Percentiles rank a stretch among this genome's conserved stretches.
Evolutionary conservation across 305 asterid genomes (phyloP).

Genomic region (Caryopteris hybrid): DNA sequence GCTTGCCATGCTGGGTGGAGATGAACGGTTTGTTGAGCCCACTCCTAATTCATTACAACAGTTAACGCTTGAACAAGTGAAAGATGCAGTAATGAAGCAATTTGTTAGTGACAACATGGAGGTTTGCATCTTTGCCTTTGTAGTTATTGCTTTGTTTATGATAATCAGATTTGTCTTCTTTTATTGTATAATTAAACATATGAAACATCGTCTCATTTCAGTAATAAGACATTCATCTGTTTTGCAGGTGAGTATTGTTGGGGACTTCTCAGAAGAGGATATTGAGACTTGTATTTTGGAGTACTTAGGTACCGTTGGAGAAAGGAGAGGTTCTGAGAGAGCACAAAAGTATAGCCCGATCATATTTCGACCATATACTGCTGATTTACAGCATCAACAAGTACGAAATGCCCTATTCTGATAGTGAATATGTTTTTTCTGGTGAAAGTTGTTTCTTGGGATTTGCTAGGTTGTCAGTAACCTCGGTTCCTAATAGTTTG

Average conservation of each 20-base stretch:
- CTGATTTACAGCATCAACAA: slow-evolving; percentile 85
- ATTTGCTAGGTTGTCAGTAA: slow-evolving; percentile 7
- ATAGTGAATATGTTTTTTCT: slow-evolving; percentile 1
- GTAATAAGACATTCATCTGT: slow-evolving; percentile 7
- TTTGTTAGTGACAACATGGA: slow-evolving; percentile 95
- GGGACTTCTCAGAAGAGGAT: slow-evolving; percentile 96
- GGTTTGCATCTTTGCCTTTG: slow-evolving; percentile 42
- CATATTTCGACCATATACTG: slow-evolving; percentile 53
- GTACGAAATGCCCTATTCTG: slow-evolving; percentile 36
- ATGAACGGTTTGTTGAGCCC: slow-evolving; percentile 97
- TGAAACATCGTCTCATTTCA: slow-evolving; percentile 4
- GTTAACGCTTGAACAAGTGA: slow-evolving; percentile 69
- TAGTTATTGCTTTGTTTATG: background rate
- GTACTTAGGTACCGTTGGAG: slow-evolving; percentile 84
- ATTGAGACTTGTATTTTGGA: slow-evolving; percentile 91
- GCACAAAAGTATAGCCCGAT: slow-evolving; percentile 70
- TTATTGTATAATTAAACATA: background rate
- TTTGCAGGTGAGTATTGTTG: slow-evolving; percentile 90
- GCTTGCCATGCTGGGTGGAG: slow-evolving; percentile 94
- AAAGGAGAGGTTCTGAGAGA: slow-evolving; percentile 65
- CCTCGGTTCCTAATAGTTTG: slow-evolving; percentile 3
- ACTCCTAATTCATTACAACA: slow-evolving; percentile 85
- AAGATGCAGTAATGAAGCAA: slow-evolving; percentile 95
- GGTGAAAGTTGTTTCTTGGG: slow-evolving; percentile 13
- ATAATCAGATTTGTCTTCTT: background rate